Percentiles rank a stretch among this genome's conserved stretches.
These are phyloP conservation scores for Solanum commersonii DNA, from an alignment of 257 asterid genomes.

Conservation along the genomic window DNA sequence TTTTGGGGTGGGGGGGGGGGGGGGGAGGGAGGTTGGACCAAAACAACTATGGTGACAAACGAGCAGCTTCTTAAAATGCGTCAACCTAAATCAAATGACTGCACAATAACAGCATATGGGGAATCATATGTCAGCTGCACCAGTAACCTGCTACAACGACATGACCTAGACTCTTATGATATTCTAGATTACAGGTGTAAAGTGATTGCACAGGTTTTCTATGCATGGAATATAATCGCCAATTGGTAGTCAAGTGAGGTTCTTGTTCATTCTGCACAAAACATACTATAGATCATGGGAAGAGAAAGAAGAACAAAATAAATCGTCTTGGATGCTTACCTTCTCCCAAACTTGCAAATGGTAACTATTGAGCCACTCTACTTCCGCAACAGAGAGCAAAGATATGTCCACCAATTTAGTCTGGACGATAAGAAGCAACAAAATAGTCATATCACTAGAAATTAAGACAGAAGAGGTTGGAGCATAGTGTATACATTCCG, in stretches of 20 bases:
- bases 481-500: neutral
- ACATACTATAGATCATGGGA: neutral
- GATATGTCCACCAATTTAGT: conserved; percentile 55
- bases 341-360: conserved; percentile 92
- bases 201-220: neutral
- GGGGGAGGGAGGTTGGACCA: neutral
- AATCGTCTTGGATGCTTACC: conserved; percentile 22
- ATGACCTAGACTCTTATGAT: neutral
- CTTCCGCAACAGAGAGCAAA: conserved; percentile 53
- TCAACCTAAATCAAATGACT: neutral
- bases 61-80: neutral
- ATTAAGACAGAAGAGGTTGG: neutral
- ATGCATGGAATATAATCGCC: neutral
- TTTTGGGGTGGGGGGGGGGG: neutral
- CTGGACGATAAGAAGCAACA: conserved; percentile 26
- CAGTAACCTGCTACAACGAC: neutral
- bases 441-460: neutral
- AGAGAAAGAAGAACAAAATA: neutral
- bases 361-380: conserved; percentile 85
- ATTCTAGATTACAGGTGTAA: neutral
- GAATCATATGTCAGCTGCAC: neutral
- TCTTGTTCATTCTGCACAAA: neutral
- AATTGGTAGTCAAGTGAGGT: neutral
- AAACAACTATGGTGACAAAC: neutral
- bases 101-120: neutral